Conservation (phyloP, 306 rosid genomes). For the Dryas alaskensis region DNA sequence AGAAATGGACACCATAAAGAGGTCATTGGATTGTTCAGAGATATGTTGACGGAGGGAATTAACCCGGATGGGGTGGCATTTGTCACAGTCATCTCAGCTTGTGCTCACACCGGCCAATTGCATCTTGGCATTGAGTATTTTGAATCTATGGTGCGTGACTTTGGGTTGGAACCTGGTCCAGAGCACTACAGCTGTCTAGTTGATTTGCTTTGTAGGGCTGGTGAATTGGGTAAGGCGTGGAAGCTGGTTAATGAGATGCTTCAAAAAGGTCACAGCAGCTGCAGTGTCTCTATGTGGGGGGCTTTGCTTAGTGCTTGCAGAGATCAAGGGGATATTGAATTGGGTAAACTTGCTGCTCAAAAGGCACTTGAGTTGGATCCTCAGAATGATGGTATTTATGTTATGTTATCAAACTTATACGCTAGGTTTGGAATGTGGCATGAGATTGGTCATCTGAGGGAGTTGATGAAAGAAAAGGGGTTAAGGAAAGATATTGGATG, state of each 20-base stretch:
- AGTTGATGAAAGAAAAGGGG: conserved; percentile 45
- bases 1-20: conserved; percentile 53
- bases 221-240: conserved; percentile 72
- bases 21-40: conserved; percentile 50
- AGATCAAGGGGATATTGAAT: conserved; percentile 55
- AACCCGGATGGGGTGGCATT: conserved; percentile 63
- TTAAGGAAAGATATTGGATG: conserved; percentile 59
- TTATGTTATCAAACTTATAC: conserved; percentile 61
- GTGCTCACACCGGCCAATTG: conserved; percentile 67
- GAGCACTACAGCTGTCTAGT: conserved; percentile 70
- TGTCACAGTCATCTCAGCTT: conserved; percentile 72
- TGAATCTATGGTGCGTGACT: conserved; percentile 60
- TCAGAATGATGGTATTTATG: conserved; percentile 50
- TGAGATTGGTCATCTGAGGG: conserved; percentile 60
- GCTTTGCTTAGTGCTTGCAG: conserved; percentile 64
- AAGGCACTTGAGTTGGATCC: conserved; percentile 68
- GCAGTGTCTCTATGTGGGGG: conserved; percentile 63
- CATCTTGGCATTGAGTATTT: conserved; percentile 61
- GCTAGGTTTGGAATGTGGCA: conserved; percentile 75
- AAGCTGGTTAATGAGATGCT: conserved; percentile 45
- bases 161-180: conserved; percentile 57
- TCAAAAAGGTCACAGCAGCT: conserved; percentile 27
- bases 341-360: conserved; percentile 64
- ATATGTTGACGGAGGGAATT: conserved; percentile 63
- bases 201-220: conserved; percentile 79